Conservation (phyloP, 169 alveolate genomes). For the Plasmodium gonderi region DNA sequence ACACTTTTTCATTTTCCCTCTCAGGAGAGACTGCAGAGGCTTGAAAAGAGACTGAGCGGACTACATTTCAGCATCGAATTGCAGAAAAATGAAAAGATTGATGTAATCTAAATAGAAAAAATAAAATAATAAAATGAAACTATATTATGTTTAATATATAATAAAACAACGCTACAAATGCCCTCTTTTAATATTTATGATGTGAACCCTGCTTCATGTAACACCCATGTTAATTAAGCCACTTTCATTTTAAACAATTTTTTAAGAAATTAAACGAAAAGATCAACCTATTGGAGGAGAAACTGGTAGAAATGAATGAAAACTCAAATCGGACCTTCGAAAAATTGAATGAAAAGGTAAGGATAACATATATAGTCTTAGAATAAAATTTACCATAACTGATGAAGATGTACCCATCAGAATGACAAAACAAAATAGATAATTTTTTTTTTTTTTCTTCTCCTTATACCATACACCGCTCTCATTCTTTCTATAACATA, state of each 20-base stretch:
- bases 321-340: constrained; percentile 64
- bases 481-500: too few relatives aligned
- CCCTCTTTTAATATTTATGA: neutral
- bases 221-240: neutral
- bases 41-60: constrained; percentile 66
- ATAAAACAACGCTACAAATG: neutral
- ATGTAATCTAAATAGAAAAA: constrained; percentile 28
- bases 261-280: constrained; percentile 51
- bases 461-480: too few relatives aligned
- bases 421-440: neutral
- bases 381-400: neutral
- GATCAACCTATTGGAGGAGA: constrained; percentile 41
- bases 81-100: constrained; percentile 72
- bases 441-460: neutral
- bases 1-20: neutral
- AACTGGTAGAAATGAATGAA: constrained; percentile 66
- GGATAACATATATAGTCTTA: neutral
- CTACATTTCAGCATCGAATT: constrained; percentile 66
- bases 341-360: constrained; percentile 71
- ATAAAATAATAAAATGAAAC: neutral
- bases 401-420: neutral
- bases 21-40: constrained; percentile 59
- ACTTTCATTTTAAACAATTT: neutral
- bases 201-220: too few relatives aligned
- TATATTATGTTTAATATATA: neutral